A percentile compares a stretch with the other conserved stretches of the same genome.
phyloP scores from a whole-genome alignment of 306 rosid species.

The Erythrophleum fordii region DNA sequence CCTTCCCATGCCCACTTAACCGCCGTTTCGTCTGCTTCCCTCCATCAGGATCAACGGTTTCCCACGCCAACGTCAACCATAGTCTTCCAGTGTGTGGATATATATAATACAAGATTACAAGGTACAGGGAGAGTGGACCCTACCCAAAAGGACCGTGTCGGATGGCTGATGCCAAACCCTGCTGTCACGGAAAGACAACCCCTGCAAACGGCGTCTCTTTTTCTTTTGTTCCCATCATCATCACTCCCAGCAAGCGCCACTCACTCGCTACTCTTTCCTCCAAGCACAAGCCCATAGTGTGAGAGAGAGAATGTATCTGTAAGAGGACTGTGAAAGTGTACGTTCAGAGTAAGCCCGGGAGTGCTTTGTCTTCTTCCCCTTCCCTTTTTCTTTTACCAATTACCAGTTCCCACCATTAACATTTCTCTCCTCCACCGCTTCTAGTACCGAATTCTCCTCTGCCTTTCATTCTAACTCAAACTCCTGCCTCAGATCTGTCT shows the following conservation, averaged over 20 bases:
- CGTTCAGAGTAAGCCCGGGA: background rate
- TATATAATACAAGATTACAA: background rate
- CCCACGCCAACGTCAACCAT: constrained; percentile 32
- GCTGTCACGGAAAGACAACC: constrained; percentile 56
- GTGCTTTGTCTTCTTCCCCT: constrained; percentile 23
- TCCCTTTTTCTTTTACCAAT: background rate
- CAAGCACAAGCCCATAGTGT: background rate
- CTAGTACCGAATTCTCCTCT: background rate
- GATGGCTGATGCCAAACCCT: constrained; percentile 39
- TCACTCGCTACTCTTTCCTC: background rate
- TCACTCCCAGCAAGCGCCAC: constrained; percentile 42
- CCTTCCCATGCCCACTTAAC: constrained; percentile 24
- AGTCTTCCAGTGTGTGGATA: background rate
- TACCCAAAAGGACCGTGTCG: constrained; percentile 54
- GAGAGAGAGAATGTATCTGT: constrained; percentile 23
- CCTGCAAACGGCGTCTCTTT: constrained; percentile 75
- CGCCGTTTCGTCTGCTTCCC: constrained; percentile 58
- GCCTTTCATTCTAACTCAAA: background rate
- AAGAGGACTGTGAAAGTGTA: constrained; percentile 13
- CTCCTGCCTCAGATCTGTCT: constrained; percentile 28
- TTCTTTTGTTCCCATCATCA: constrained; percentile 48
- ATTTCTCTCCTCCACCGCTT: background rate
- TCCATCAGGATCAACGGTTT: constrained; percentile 39
- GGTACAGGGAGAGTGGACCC: constrained; percentile 46
- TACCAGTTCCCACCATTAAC: background rate